phyloP scores from a whole-genome alignment of 495 filamentous ascomycete genomes.

The Tricharina praecox region DNA sequence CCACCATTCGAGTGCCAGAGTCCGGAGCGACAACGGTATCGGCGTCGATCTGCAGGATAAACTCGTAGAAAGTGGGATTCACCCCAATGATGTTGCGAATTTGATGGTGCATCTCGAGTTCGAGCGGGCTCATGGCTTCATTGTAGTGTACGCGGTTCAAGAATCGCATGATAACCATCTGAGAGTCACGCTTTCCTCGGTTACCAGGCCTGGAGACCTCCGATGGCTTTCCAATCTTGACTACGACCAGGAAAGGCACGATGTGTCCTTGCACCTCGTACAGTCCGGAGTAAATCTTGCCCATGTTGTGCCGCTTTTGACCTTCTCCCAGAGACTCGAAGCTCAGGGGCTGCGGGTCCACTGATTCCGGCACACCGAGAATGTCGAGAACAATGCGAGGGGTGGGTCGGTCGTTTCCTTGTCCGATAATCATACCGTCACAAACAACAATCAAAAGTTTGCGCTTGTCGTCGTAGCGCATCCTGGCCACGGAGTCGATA shows the following conservation, averaged over 20 bases:
- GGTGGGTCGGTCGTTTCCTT: conserved; percentile 88
- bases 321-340: conserved; percentile 83
- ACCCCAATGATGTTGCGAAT: conserved; percentile 99
- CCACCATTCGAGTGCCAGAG: conserved; percentile 78
- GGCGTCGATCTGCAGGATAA: conserved; percentile 91
- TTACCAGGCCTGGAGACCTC: conserved; percentile 94
- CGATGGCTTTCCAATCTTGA: conserved; percentile 93
- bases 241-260: conserved; percentile 86
- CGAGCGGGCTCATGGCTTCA: conserved; percentile 79
- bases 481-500: conserved; percentile 79
- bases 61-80: conserved; percentile 93
- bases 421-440: conserved; percentile 91
- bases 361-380: conserved; percentile 88
- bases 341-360: conserved; percentile 81
- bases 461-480: conserved; percentile 94
- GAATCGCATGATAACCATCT: conserved; percentile 72
- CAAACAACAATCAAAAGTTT: conserved; percentile 89
- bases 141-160: conserved; percentile 95
- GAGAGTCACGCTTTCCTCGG: conserved; percentile 93
- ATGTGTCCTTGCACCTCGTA: conserved; percentile 85
- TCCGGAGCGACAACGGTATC: conserved; percentile 92
- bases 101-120: conserved; percentile 96
- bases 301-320: conserved; percentile 89
- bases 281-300: conserved; percentile 94
- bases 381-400: conserved; percentile 96